These are phyloP conservation scores for Monosporozyma aerobia DNA, from an alignment of 805 yeast genomes.

Conservation along the genomic window DNA sequence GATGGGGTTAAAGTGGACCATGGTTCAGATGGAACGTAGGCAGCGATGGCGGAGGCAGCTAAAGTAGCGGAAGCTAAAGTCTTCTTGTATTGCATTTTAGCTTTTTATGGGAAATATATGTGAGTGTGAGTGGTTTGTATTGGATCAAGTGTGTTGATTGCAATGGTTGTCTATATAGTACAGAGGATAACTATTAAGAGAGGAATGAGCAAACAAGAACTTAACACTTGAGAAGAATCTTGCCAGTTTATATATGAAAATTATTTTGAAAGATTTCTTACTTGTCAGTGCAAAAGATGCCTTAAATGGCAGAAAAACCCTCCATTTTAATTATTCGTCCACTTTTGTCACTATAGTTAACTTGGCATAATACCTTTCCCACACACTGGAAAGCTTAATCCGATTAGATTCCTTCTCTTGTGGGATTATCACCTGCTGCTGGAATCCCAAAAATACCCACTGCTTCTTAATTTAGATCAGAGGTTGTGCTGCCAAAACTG, in stretches of 20 bases:
- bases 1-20: constrained; percentile 67
- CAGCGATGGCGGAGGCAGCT: constrained; percentile 45
- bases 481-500: not conserved
- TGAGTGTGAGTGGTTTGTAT: not conserved
- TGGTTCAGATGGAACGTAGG: constrained; percentile 56
- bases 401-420: too few relatives aligned
- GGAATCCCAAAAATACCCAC: too few relatives aligned
- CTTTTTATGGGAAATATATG: not conserved
- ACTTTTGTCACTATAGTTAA: too few relatives aligned
- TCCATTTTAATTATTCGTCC: not conserved
- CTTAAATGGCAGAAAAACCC: not conserved
- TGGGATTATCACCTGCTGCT: too few relatives aligned
- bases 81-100: constrained; percentile 37
- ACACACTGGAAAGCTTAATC: too few relatives aligned
- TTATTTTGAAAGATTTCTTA: too few relatives aligned
- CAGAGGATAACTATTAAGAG: not conserved
- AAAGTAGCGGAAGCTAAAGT: constrained; percentile 35
- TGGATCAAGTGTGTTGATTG: not conserved
- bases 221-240: not conserved
- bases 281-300: too few relatives aligned
- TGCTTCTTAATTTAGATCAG: not conserved
- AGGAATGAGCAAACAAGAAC: not conserved
- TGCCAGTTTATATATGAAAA: not conserved
- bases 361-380: too few relatives aligned
- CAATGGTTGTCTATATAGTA: not conserved